Evolutionary conservation across 2,329 filamentous ascomycete genomes (phyloP), one percentile per base, ranked within the genome.

Genomic region (Diaporthe ilicicola): DNA sequence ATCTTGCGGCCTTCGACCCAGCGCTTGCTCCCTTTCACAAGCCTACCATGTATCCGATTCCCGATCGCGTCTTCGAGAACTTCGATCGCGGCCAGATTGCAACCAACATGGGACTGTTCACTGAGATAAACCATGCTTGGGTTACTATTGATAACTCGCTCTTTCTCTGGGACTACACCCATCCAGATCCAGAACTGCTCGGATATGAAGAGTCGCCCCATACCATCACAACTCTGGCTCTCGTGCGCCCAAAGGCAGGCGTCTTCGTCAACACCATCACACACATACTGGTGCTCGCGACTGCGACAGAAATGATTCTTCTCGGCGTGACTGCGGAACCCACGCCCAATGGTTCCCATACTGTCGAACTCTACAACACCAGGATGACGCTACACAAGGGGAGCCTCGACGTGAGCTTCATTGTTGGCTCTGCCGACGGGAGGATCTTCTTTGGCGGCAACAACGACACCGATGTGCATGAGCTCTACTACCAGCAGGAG

Each of bases 101-200:
- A 71, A 97, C 95, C n/a, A 89, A 90, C 77, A 97, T 99, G 93
- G 97, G 97, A 12, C 85, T 99, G 42, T 98, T 99, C 81, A 93
- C 96, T 22, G 93, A 97, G 81, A 88, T 99, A 77, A 95, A 95
- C 77, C 94, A 98, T 81, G 96, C 95, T 37, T 99, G 95, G 93
- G 93, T 97, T 69, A 90, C 93, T 29, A 96, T 99, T 79, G 96
- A 99, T 83, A 98, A 97, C 83, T 93, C 94, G 73, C 86, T 99
- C 54, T 99, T 98, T 79, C 87, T 99, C 19, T 99, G 97, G 97
- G 95, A 99, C 82, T 99, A 98, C 81, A 97, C 94, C 8, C 89
- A 94, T 79, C 91, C 93, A n/a, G 94, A 95, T 75, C 94, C 95
- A 6, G 93, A 97, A 79, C 86, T 98, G 51, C 92, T 97, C 74